Evolutionary conservation across 371 early-diverging fungal species (phyloP).

Genomic region (Mucor piriformis): DNA sequence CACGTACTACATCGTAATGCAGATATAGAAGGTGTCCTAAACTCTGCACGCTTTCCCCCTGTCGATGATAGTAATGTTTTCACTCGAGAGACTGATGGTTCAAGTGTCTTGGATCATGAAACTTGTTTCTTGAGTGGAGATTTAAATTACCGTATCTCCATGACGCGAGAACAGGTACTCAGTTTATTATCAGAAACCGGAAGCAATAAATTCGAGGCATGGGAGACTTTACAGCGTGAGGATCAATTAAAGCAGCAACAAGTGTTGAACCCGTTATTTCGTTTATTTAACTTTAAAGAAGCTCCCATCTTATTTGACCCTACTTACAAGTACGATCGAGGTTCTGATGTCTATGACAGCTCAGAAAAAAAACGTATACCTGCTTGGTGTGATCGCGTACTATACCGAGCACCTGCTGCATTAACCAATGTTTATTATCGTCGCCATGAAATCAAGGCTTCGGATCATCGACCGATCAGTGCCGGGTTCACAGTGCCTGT

Average conservation of each 20-base stretch:
- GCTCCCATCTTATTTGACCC: slow-evolving; percentile 72
- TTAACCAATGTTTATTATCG: slow-evolving; percentile 29
- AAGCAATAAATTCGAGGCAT: slow-evolving; percentile 17
- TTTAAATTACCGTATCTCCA: slow-evolving; percentile 84
- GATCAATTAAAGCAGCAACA: slow-evolving; percentile 73
- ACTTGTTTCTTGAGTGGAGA: slow-evolving; percentile 77
- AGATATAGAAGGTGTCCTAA: slow-evolving; percentile 67
- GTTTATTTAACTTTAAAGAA: slow-evolving; percentile 67
- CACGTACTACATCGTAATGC: slow-evolving; percentile 67
- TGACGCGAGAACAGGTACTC: slow-evolving; percentile 58
- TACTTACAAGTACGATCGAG: slow-evolving; percentile 85
- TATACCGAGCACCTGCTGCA: not conserved
- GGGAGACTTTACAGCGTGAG: slow-evolving; percentile 43
- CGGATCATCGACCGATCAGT: slow-evolving; percentile 82
- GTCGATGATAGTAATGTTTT: slow-evolving; percentile 23
- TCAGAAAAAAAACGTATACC: slow-evolving; percentile 82
- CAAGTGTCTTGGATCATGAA: slow-evolving; percentile 76
- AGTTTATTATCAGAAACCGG: slow-evolving; percentile 36
- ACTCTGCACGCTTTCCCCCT: slow-evolving; percentile 46
- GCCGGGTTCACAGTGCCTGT: slow-evolving; percentile 59
- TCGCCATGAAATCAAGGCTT: slow-evolving; percentile 65
- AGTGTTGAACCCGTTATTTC: slow-evolving; percentile 55
- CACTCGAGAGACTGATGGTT: slow-evolving; percentile 66
- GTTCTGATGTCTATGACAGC: slow-evolving; percentile 72
- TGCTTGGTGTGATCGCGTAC: slow-evolving; percentile 57